Evolutionary conservation across 108 stramenopile genomes (phyloP).

Genomic region (Pseudonitzschia pungens): DNA sequence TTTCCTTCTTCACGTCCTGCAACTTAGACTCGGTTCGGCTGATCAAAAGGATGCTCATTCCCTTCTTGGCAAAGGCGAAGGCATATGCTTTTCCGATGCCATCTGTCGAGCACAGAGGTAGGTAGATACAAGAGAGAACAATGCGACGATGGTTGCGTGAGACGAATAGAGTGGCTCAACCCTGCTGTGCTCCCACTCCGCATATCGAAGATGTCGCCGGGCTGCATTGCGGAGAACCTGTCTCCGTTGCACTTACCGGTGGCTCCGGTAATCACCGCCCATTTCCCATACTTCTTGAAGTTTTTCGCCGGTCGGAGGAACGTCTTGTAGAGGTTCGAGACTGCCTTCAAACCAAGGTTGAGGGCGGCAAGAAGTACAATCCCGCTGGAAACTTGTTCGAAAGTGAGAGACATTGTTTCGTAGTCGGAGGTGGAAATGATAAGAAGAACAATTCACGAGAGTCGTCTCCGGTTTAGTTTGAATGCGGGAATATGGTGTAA

Average conservation of each 20-base stretch:
- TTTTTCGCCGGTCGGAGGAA: conserved; percentile 91
- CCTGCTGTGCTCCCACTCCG: background rate
- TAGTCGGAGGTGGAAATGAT: too few relatives aligned
- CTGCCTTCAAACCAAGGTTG: conserved; percentile 30
- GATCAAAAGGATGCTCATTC: conserved; percentile 94
- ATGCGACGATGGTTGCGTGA: background rate
- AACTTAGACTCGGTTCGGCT: conserved; percentile 95
- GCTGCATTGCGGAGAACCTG: background rate
- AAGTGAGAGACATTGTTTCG: background rate
- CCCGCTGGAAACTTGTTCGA: conserved; percentile 3
- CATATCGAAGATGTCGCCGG: background rate
- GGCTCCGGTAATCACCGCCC: conserved; percentile 98
- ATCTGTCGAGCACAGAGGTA: conserved; percentile 39
- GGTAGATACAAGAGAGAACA: background rate
- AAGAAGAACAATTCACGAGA: too few relatives aligned
- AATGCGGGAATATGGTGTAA: too few relatives aligned
- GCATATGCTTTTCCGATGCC: conserved; percentile 99
- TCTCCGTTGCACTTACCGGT: conserved; percentile 47
- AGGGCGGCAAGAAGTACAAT: conserved; percentile 29
- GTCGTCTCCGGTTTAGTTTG: too few relatives aligned
- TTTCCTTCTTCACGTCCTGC: conserved; percentile 86
- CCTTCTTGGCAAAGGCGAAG: conserved; percentile 91
- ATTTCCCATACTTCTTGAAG: conserved; percentile 92
- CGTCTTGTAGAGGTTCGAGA: conserved; percentile 64
- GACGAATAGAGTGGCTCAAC: too few relatives aligned